Percentiles rank a stretch among this genome's conserved stretches.
Evolutionary conservation across 2,329 filamentous ascomycete genomes (phyloP).

Genomic region (Fusarium sulawesiense): DNA sequence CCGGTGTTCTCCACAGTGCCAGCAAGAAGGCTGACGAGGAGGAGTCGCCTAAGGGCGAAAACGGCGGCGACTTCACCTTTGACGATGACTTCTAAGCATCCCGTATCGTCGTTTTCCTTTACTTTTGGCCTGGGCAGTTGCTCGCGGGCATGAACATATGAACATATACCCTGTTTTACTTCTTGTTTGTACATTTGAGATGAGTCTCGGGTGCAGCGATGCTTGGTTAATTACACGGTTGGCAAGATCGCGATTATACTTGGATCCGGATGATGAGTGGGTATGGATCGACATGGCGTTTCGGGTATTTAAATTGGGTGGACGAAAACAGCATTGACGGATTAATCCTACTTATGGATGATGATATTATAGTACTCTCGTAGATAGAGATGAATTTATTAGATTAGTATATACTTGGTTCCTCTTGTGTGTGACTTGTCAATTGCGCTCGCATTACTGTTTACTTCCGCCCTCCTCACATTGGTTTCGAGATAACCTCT

Average conservation of each 20-base stretch:
- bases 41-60: conserved; percentile 65
- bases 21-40: conserved; percentile 74
- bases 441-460: not conserved
- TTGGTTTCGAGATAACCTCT: not conserved
- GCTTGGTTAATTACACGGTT: conserved; percentile 30
- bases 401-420: conserved; percentile 9
- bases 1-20: conserved; percentile 90
- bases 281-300: conserved; percentile 40
- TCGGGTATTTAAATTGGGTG: conserved; percentile 30
- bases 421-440: not conserved
- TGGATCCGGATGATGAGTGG: conserved; percentile 39
- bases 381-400: conserved; percentile 39
- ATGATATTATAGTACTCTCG: conserved; percentile 42
- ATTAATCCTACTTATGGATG: conserved; percentile 42
- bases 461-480: not conserved
- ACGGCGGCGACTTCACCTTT: conserved; percentile 86
- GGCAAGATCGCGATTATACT: conserved; percentile 27
- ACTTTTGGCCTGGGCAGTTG: conserved; percentile 7
- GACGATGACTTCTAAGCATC: conserved; percentile 91
- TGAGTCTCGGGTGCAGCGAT: conserved; percentile 36
- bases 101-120: conserved; percentile 26
- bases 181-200: conserved; percentile 44
- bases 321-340: conserved; percentile 44
- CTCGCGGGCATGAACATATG: conserved; percentile 20
- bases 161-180: conserved; percentile 44